Evolutionary conservation across 768 basidiomycete genomes (phyloP), one percentile per base, ranked within the genome.

Genomic region (Candolleomyces aberdarensis): DNA sequence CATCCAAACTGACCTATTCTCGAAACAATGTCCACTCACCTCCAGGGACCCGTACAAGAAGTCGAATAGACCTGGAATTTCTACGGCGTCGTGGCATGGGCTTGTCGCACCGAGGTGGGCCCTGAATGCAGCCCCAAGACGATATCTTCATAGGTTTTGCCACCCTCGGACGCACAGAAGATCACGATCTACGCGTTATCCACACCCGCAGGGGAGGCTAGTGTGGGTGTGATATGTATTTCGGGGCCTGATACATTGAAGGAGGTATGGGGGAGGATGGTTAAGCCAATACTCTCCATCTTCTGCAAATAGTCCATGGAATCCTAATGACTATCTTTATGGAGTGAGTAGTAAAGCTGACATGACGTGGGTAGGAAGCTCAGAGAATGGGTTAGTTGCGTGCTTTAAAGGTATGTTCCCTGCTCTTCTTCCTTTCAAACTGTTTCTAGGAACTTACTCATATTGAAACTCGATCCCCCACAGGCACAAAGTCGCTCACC

Each of bases 401-500:
- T 94, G 85, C 73, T 96, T 96, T 71, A 79, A 83, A 77, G 87
- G 94, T 87, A 59, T 44, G 80, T 8, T n/a, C n/a, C n/a, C n/a
- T n/a, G 51, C 10, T n/a, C n/a, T n/a, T n/a, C n/a, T n/a, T n/a
- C n/a, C n/a, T n/a, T n/a, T n/a, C n/a, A n/a, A n/a, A 59, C 17
- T 39, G n/a, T n/a, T n/a, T n/a, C n/a, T n/a, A n/a, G n/a, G n/a
- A n/a, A n/a, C n/a, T n/a, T n/a, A n/a, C n/a, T n/a, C n/a, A n/a
- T n/a, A n/a, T 39, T 60, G n/a, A n/a, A n/a, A 36, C 39, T 60
- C n/a, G n/a, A n/a, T 36, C n/a, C n/a, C 13, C 10, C 60, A 26
- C 65, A 94, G 93, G 81, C 0, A 89, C 89, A 0, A 85, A 80
- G 62, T 93, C 94, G 0, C 94, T 92, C 67, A 96, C 94, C 0